These are phyloP conservation scores for Xylaria intraflava DNA, from an alignment of 495 filamentous ascomycete genomes.

Conservation along the genomic window DNA sequence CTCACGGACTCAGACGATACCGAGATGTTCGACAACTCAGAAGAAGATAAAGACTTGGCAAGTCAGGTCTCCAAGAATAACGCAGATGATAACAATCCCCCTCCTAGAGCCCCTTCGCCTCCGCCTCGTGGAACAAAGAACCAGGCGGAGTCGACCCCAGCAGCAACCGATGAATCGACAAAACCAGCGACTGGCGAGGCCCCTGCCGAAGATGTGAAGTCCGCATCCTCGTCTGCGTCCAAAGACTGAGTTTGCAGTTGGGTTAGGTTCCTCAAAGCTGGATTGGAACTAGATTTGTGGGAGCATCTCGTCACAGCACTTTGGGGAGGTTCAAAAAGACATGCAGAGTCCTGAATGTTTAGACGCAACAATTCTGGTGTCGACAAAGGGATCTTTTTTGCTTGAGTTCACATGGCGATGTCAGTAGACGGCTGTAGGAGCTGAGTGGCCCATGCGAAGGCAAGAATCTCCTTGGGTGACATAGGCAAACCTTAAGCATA, in stretches of 20 bases:
- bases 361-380: conserved; percentile 2
- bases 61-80: conserved; percentile 46
- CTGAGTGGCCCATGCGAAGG: conserved; percentile 4
- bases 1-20: conserved; percentile 78
- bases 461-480: background rate
- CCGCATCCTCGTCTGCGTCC: conserved; percentile 15
- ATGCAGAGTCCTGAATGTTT: conserved; percentile 9
- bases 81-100: conserved; percentile 18
- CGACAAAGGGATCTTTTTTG: conserved; percentile 4
- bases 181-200: conserved; percentile 7
- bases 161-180: conserved; percentile 13
- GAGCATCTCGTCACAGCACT: conserved; percentile 5
- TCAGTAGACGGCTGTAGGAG: conserved; percentile 2
- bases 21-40: conserved; percentile 85
- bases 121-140: conserved; percentile 24
- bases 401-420: background rate
- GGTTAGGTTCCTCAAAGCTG: background rate
- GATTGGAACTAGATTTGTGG: conserved; percentile 8
- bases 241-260: conserved; percentile 16
- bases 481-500: conserved; percentile 7
- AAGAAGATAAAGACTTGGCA: conserved; percentile 71
- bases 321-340: conserved; percentile 1
- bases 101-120: conserved; percentile 26
- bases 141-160: conserved; percentile 14
- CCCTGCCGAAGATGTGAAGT: conserved; percentile 23